Evolutionary conservation across 441 rosid genomes (phyloP).

Genomic region (Raphanus hybrid): DNA sequence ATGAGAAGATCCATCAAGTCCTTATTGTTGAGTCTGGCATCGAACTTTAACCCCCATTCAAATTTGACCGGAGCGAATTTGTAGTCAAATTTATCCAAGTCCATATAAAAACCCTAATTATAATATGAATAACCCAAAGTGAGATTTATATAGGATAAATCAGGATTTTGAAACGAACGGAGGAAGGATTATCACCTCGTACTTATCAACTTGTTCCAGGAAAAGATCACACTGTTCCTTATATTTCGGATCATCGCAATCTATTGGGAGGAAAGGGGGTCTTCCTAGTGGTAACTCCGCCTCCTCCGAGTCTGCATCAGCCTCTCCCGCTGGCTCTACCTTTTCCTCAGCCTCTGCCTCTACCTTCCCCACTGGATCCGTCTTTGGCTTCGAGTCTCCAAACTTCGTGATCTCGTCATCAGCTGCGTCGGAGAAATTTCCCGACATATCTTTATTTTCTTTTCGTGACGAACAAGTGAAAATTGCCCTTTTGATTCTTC

Average conservation of each 20-base stretch:
- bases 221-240: neutral
- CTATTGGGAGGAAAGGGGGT: neutral
- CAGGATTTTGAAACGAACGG: neutral
- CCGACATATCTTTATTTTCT: no score
- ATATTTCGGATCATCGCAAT: neutral
- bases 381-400: neutral
- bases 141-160: neutral
- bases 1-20: neutral
- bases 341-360: no score
- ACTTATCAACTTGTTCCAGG: neutral
- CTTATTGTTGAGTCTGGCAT: neutral
- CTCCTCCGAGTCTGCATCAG: neutral
- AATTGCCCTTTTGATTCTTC: no score
- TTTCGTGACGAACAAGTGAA: no score
- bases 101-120: neutral
- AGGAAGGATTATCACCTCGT: neutral
- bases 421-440: no score
- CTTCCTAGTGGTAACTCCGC: neutral
- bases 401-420: no score
- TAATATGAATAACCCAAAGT: neutral
- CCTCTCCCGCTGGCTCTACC: neutral
- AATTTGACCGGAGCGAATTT: neutral
- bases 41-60: neutral
- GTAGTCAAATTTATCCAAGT: neutral
- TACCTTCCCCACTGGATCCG: no score